Evolutionary conservation across 495 filamentous ascomycete species (phyloP).

Genomic region (Talaromyces liani): DNA sequence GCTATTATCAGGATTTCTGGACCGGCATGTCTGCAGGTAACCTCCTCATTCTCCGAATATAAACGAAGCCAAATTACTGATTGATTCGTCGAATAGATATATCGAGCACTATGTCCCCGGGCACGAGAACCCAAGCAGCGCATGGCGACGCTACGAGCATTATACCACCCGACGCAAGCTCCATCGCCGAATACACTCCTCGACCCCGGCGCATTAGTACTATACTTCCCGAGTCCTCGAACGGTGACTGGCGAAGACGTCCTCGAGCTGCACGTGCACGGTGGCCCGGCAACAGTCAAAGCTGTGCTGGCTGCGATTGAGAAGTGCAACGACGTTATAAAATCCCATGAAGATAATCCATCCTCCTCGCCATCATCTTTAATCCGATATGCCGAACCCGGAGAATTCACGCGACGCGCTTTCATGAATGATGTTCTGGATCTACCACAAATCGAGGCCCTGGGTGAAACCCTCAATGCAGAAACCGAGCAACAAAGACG

Average conservation of each 20-base stretch:
- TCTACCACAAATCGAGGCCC: constrained; percentile 88
- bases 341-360: not conserved
- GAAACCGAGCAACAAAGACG: constrained; percentile 92
- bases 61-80: constrained; percentile 11
- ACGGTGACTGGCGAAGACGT: constrained; percentile 91
- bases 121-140: constrained; percentile 61
- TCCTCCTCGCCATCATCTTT: constrained; percentile 29
- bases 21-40: constrained; percentile 58
- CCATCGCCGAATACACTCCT: constrained; percentile 46
- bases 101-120: constrained; percentile 64
- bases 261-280: constrained; percentile 88
- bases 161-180: constrained; percentile 55
- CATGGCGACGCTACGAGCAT: constrained; percentile 65
- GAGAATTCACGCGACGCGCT: constrained; percentile 90
- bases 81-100: constrained; percentile 51
- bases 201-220: constrained; percentile 72
- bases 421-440: constrained; percentile 83
- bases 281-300: constrained; percentile 80
- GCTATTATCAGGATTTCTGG: constrained; percentile 88
- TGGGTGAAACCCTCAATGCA: constrained; percentile 77
- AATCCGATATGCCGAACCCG: constrained; percentile 79
- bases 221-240: constrained; percentile 79
- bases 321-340: constrained; percentile 17
- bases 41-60: not conserved
- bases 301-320: constrained; percentile 76